A percentile compares a stretch with the other conserved stretches of the same genome.
These are phyloP conservation scores for Talaromyces sp. DNA, from an alignment of 2,329 filamentous ascomycete species.

Conservation along the genomic window DNA sequence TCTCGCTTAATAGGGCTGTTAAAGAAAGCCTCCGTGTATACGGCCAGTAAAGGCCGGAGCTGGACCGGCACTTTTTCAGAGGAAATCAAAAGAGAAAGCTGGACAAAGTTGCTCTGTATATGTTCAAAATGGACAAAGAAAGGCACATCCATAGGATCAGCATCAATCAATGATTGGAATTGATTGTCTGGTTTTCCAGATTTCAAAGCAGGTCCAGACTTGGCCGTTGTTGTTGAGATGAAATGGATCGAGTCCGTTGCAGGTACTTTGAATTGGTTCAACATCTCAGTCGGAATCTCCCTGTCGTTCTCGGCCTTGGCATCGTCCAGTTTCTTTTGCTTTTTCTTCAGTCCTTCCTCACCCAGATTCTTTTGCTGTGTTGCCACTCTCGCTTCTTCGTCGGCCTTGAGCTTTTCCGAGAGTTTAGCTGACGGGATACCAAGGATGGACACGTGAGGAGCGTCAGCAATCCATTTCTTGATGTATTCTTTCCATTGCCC, in stretches of 20 bases:
- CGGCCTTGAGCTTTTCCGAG: conserved; percentile 72
- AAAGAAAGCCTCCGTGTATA: conserved; percentile 93
- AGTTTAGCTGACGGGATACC: conserved; percentile 78
- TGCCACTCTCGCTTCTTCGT: conserved; percentile 73
- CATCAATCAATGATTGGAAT: conserved; percentile 71
- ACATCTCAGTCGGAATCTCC: conserved; percentile 74
- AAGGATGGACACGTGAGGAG: conserved; percentile 79
- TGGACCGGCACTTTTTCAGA: conserved; percentile 73
- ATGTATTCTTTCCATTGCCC: conserved; percentile 77
- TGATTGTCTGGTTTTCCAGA: conserved; percentile 63
- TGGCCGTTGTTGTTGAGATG: conserved; percentile 78
- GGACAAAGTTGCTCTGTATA: conserved; percentile 87
- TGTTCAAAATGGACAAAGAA: conserved; percentile 97
- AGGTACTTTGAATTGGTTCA: conserved; percentile 77
- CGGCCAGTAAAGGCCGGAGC: conserved; percentile 73
- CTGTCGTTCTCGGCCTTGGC: conserved; percentile 86
- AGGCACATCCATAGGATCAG: conserved; percentile 58
- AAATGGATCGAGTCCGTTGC: conserved; percentile 90
- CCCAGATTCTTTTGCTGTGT: conserved; percentile 75
- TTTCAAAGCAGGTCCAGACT: conserved; percentile 69
- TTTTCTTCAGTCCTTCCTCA: conserved; percentile 68
- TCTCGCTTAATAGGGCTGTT: conserved; percentile 77
- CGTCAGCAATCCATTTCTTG: conserved; percentile 77
- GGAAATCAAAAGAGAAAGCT: conserved; percentile 74
- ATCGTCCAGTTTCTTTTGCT: conserved; percentile 69